Conservation (phyloP, 768 basidiomycete species). For the Ramaria rubella region DNA sequence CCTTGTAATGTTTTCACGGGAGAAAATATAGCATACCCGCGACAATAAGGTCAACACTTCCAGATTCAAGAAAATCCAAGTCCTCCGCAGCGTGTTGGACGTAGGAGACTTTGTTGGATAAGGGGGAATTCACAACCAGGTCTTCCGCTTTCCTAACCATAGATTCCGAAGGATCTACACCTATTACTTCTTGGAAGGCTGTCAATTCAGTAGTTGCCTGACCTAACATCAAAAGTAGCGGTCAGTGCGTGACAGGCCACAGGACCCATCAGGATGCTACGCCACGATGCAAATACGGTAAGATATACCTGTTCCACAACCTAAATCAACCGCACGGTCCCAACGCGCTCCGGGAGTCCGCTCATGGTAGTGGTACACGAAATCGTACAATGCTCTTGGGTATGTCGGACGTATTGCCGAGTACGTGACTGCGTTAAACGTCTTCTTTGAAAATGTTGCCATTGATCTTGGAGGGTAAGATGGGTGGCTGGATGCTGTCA, state of each 20-base stretch:
- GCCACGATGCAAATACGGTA: neutral
- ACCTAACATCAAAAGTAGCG: constrained; percentile 44
- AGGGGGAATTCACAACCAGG: constrained; percentile 1
- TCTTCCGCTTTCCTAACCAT: constrained; percentile 58
- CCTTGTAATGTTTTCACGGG: neutral
- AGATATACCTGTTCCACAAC: constrained; percentile 73
- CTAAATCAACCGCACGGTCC: constrained; percentile 64
- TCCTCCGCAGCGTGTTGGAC: constrained; percentile 46
- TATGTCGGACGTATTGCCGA: constrained; percentile 69
- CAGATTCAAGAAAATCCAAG: constrained; percentile 40
- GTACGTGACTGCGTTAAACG: constrained; percentile 64
- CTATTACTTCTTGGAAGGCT: constrained; percentile 54
- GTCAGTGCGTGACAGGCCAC: constrained; percentile 13
- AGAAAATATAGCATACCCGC: constrained; percentile 42
- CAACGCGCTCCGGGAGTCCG: constrained; percentile 30
- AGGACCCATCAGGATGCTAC: constrained; percentile 10
- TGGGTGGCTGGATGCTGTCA: neutral
- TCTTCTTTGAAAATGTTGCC: constrained; percentile 68
- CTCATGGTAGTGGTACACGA: constrained; percentile 54
- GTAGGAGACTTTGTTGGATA: constrained; percentile 21
- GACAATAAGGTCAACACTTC: constrained; percentile 58
- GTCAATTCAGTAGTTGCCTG: constrained; percentile 59
- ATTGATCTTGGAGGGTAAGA: constrained; percentile 38
- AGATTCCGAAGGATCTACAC: constrained; percentile 64
- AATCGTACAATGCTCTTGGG: constrained; percentile 56